Percentiles rank a stretch among this genome's conserved stretches.
Evolutionary conservation across 106 monocot genomes (phyloP).

Genomic region (Iris macrosiphon): DNA sequence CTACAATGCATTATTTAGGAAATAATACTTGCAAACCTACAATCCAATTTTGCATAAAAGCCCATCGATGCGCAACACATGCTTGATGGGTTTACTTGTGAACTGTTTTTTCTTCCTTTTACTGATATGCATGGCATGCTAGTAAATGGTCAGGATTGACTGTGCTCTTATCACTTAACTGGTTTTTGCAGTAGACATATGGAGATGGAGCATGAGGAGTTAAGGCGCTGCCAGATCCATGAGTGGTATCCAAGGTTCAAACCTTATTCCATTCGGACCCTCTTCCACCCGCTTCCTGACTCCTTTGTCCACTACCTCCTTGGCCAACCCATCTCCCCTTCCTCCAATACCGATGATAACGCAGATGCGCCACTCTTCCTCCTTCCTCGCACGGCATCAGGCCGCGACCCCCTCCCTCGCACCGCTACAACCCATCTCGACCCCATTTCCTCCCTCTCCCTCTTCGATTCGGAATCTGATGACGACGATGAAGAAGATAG

Average conservation of each 20-base stretch:
- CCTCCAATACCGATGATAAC: not conserved
- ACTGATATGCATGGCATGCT: too few relatives aligned
- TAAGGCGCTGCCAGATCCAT: constrained; percentile 57
- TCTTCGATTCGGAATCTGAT: constrained; percentile 10
- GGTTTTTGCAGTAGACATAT: not conserved
- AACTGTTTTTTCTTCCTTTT: too few relatives aligned
- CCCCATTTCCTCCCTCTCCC: constrained; percentile 34
- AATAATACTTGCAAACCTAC: too few relatives aligned
- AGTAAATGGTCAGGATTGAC: too few relatives aligned
- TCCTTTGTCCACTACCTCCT: constrained; percentile 44
- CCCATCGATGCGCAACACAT: too few relatives aligned
- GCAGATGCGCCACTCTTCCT: constrained; percentile 21
- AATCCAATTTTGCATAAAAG: too few relatives aligned
- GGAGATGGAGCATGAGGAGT: constrained; percentile 40
- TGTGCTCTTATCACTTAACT: too few relatives aligned
- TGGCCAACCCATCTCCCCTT: constrained; percentile 19
- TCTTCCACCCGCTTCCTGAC: constrained; percentile 42
- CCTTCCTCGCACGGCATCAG: constrained; percentile 24
- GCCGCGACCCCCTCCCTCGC: constrained; percentile 26
- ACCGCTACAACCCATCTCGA: constrained; percentile 6
- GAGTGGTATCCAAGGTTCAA: constrained; percentile 74
- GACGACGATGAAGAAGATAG: constrained; percentile 8
- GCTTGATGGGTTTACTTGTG: too few relatives aligned
- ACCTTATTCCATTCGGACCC: constrained; percentile 54
- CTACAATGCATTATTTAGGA: too few relatives aligned